Percentiles rank a stretch among this genome's conserved stretches.
These are phyloP conservation scores for Coemansia sp. DNA, from an alignment of 192 early-diverging fungal genomes.

Conservation along the genomic window DNA sequence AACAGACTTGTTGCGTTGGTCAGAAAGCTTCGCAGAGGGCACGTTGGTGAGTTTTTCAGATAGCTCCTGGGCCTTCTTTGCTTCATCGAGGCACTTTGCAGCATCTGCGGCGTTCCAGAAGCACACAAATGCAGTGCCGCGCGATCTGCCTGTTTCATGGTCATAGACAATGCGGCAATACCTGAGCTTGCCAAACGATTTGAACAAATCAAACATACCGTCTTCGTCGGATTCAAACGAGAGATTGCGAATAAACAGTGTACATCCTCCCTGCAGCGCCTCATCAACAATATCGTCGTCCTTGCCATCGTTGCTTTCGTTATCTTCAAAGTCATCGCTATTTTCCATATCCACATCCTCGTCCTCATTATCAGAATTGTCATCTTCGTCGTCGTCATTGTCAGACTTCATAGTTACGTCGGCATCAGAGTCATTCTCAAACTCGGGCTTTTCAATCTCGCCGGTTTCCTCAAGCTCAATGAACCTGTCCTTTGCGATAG, in stretches of 20 bases:
- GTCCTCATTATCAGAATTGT: conserved; percentile 26
- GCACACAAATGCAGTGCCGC: conserved; percentile 95
- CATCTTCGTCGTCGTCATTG: conserved; percentile 47
- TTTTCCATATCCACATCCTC: conserved; percentile 43
- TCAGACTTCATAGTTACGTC: conserved; percentile 40
- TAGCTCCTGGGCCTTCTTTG: conserved; percentile 60
- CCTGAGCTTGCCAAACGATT: conserved; percentile 56
- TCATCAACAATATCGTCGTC: conserved; percentile 56
- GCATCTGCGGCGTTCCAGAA: conserved; percentile 73
- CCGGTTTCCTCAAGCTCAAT: conserved; percentile 62
- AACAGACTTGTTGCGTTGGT: conserved; percentile 52
- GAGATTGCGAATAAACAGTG: conserved; percentile 92
- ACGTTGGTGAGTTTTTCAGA: conserved; percentile 50
- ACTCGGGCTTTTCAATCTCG: conserved; percentile 51
- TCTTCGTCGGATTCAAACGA: conserved; percentile 88
- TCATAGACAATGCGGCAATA: conserved; percentile 89
- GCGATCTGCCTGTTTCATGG: conserved; percentile 74
- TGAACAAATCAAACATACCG: conserved; percentile 64
- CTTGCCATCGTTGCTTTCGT: conserved; percentile 25
- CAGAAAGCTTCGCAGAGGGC: conserved; percentile 32
- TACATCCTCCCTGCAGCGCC: conserved; percentile 61
- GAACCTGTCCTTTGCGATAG: conserved; percentile 73
- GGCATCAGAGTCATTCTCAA: conserved; percentile 13
- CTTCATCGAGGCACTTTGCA: conserved; percentile 71
- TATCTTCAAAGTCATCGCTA: conserved; percentile 34